phyloP scores from a whole-genome alignment of 495 filamentous ascomycete species.

The Penicillium roqueforti region DNA sequence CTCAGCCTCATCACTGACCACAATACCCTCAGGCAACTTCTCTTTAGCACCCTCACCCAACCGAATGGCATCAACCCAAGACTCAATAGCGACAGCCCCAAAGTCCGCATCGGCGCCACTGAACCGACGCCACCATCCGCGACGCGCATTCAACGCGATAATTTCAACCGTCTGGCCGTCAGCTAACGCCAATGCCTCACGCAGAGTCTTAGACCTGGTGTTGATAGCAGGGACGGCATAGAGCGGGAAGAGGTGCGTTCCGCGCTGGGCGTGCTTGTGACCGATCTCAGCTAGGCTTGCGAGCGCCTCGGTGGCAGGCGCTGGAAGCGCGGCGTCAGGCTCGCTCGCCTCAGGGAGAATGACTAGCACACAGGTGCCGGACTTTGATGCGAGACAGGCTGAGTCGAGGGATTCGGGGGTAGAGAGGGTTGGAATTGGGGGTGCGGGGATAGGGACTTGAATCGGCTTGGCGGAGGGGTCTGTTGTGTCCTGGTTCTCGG shows the following conservation, averaged over 20 bases:
- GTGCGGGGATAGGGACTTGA: slow-evolving; percentile 38
- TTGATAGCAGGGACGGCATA: slow-evolving; percentile 68
- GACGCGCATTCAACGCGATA: slow-evolving; percentile 76
- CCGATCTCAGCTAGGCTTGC: slow-evolving; percentile 66
- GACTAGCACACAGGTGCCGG: slow-evolving; percentile 80
- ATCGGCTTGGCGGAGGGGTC: slow-evolving; percentile 38
- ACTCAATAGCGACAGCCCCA: slow-evolving; percentile 59
- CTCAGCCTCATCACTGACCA: slow-evolving; percentile 47
- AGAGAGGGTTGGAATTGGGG: slow-evolving; percentile 47
- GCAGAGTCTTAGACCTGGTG: slow-evolving; percentile 49
- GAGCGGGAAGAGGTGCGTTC: slow-evolving; percentile 74
- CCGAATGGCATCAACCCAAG: slow-evolving; percentile 83
- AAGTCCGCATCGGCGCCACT: slow-evolving; percentile 49
- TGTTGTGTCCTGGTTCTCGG: slow-evolving; percentile 31
- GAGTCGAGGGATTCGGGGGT: slow-evolving; percentile 57
- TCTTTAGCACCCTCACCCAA: slow-evolving; percentile 80
- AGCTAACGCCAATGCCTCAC: slow-evolving; percentile 56
- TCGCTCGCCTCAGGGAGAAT: slow-evolving; percentile 58
- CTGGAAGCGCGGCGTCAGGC: slow-evolving; percentile 43
- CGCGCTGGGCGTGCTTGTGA: slow-evolving; percentile 63
- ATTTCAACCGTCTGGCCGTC: slow-evolving; percentile 51
- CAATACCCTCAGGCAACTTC: slow-evolving; percentile 70
- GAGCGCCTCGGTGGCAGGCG: slow-evolving; percentile 51
- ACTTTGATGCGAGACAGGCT: slow-evolving; percentile 70
- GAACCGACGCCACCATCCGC: slow-evolving; percentile 81